phyloP scores from a whole-genome alignment of 192 early-diverging fungal species.

The Rhizoclosmatium sp. region DNA sequence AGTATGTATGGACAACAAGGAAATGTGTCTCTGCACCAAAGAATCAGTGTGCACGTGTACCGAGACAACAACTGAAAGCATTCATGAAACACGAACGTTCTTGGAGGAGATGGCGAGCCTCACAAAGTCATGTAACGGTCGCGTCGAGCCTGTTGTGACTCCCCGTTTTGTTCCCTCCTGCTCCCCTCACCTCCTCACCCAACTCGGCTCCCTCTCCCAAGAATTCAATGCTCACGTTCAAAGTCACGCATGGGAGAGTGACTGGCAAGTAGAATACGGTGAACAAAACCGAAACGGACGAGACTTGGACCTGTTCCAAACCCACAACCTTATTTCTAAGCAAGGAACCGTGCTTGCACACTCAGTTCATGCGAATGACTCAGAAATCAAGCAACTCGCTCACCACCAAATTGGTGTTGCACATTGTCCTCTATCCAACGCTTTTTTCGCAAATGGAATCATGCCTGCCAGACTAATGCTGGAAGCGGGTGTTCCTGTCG shows the following conservation, averaged over 20 bases:
- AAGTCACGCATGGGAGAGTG: constrained; percentile 83
- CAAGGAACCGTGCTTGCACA: constrained; percentile 86
- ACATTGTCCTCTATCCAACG: constrained; percentile 95
- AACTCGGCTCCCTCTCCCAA: constrained; percentile 75
- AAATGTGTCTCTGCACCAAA: background rate
- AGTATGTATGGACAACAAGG: constrained; percentile 85
- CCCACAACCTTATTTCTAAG: constrained; percentile 72
- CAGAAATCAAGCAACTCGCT: constrained; percentile 69
- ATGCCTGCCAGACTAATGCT: constrained; percentile 80
- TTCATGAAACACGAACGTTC: constrained; percentile 67
- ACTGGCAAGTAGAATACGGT: constrained; percentile 30
- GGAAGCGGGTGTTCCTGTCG: constrained; percentile 76
- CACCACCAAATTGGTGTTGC: constrained; percentile 76
- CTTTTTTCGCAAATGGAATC: constrained; percentile 80
- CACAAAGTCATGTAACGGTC: constrained; percentile 23
- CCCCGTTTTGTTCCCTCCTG: constrained; percentile 93
- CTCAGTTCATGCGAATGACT: constrained; percentile 84
- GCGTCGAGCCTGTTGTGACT: constrained; percentile 79
- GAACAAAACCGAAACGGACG: background rate
- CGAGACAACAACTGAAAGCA: constrained; percentile 74
- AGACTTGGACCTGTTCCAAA: constrained; percentile 53
- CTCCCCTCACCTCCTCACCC: constrained; percentile 70
- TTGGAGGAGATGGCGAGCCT: constrained; percentile 5
- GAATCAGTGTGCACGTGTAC: constrained; percentile 73
- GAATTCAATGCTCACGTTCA: constrained; percentile 77